Evolutionary conservation across 345 rosid genomes (phyloP), one percentile per base, ranked within the genome.

Genomic region (Litchi chinensis): DNA sequence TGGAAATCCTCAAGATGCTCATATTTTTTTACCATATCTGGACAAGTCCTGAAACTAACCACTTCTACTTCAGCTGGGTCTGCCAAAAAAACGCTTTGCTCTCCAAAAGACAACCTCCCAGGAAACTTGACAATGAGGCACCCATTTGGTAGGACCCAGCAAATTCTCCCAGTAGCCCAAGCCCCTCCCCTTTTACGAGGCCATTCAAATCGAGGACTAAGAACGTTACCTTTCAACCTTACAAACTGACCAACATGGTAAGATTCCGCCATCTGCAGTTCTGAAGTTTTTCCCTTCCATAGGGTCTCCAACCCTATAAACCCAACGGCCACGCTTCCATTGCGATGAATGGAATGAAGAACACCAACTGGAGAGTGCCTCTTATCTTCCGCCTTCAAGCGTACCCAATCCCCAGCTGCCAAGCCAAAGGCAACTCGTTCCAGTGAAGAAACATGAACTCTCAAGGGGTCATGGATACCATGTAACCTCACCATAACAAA

Each of bases 1-100:
- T 94, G 99, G 69, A 90, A 86, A 82, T 96, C 97, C 88, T 96
- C 98, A 2, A 96, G 92, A 85, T 96, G 99, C 78, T 93, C 89
- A 81, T 90, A 96, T 67, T 93, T 94, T 68, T 88, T 79, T 68
- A 88, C 83, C 19, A 93, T 77, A 43, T 98, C 98, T 1, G 81
- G 83, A 81, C 91, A 93, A 15, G 88, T 82, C 60, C 73, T 64
- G 65, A 96, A 96, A 54, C 89, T 83, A 76, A 94, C 92, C 39
- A 81, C 56, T 85, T 94, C 98, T 74, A 94, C 90, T 87, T 96
- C 97, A 63, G 90, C 90, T 44, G 98, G 98, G 83, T 96, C 99
- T 5, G 98, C 98, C 85, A 92, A 82, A 82, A 83, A 89, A 68
- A 84, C 79, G 76, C 79, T 80, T 71, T 88, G 90, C 19, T 85